These are phyloP conservation scores for Pilaira anomala DNA, from an alignment of 192 early-diverging fungal genomes.

Conservation along the genomic window DNA sequence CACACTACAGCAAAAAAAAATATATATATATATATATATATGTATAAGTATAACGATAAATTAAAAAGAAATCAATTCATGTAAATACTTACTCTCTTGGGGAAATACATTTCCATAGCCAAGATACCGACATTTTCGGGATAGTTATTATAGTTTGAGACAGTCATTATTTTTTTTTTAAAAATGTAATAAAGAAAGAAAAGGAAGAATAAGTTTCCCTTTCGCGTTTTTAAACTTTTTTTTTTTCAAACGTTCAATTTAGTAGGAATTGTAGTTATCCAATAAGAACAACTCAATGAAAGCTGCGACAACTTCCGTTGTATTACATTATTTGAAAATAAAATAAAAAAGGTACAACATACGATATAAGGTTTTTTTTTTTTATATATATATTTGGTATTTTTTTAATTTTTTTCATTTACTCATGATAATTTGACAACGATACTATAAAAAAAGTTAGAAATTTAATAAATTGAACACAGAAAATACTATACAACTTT, in stretches of 20 bases:
- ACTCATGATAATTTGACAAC: slow-evolving; percentile 14
- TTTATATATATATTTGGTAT: no score
- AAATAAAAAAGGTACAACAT: no score
- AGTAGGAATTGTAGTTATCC: slow-evolving; percentile 2
- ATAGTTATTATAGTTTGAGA: slow-evolving; percentile 25
- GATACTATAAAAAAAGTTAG: slow-evolving; percentile 1
- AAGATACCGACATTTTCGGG: slow-evolving; percentile 48
- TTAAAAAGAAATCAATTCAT: no score
- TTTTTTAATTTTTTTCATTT: no score
- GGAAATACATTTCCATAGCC: slow-evolving; percentile 50
- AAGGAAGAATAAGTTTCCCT: background rate
- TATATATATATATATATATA: slow-evolving; percentile 1
- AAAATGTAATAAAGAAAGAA: slow-evolving; percentile 9
- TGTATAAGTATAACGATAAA: background rate
- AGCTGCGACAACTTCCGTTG: no score
- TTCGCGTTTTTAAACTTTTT: background rate
- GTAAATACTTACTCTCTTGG: slow-evolving; percentile 44
- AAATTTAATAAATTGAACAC: slow-evolving; percentile 8
- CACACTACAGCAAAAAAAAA: slow-evolving; percentile 39
- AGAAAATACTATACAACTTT: slow-evolving; percentile 1
- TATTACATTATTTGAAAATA: no score
- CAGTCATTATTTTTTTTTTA: slow-evolving; percentile 8
- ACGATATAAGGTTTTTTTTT: no score
- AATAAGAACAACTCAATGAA: no score
- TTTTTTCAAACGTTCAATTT: background rate